These are phyloP conservation scores for Populus pruinosa DNA, from an alignment of 345 rosid genomes.

Conservation along the genomic window DNA sequence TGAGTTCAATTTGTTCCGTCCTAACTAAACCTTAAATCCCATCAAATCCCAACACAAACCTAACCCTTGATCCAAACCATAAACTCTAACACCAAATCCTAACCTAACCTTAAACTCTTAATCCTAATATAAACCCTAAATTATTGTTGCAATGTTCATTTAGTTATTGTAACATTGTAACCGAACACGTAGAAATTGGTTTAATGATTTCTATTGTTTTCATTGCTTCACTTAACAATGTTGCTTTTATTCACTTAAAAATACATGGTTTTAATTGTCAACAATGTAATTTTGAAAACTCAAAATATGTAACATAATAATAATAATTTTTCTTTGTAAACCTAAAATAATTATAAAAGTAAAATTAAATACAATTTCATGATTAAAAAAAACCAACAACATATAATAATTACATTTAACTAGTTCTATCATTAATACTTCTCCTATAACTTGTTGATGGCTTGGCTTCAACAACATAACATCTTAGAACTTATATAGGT, in stretches of 20 bases:
- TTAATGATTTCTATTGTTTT: neutral
- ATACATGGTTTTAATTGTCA: neutral
- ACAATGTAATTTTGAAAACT: neutral
- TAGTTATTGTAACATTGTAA: too few relatives aligned
- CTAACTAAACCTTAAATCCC: neutral
- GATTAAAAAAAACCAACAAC: neutral
- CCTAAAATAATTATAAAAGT: neutral
- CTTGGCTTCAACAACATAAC: too few relatives aligned
- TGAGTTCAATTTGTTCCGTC: neutral
- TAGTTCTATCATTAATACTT: neutral
- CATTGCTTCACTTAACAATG: neutral
- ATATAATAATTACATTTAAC: neutral
- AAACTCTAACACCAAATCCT: too few relatives aligned
- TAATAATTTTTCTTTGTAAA: neutral
- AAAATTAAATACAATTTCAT: neutral
- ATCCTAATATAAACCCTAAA: too few relatives aligned
- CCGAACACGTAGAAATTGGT: neutral
- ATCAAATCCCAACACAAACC: too few relatives aligned
- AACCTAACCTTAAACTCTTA: too few relatives aligned
- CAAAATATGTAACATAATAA: neutral
- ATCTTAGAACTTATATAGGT: too few relatives aligned
- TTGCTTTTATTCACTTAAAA: neutral
- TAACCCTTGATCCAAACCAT: too few relatives aligned
- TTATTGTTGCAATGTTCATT: too few relatives aligned
- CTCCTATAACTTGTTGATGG: too few relatives aligned